A percentile compares a stretch with the other conserved stretches of the same genome.
phyloP scores from a whole-genome alignment of 2,329 filamentous ascomycete species.

The Acephala macrosclerotiorum region DNA sequence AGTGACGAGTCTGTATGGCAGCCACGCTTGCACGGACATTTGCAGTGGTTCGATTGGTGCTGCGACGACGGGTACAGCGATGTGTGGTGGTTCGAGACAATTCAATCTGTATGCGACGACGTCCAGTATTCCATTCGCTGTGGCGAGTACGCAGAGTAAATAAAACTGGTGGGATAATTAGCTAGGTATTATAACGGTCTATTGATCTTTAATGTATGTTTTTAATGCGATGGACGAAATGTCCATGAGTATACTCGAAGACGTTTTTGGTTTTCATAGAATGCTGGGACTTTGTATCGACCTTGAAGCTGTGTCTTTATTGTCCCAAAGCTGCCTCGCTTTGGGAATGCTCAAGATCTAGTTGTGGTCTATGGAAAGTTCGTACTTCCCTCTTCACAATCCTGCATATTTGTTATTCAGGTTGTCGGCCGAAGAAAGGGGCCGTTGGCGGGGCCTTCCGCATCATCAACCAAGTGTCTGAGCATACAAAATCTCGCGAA shows the following conservation, averaged over 20 bases:
- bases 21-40: slow-evolving; percentile 7
- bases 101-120: slow-evolving; percentile 18
- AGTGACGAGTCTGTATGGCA: slow-evolving; percentile 3
- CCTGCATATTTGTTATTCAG: neutral
- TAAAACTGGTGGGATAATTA: neutral
- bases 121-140: neutral
- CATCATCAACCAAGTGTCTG: neutral
- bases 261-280: too few species aligned
- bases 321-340: neutral
- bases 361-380: neutral
- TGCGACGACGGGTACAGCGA: neutral
- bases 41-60: slow-evolving; percentile 7
- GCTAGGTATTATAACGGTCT: too few species aligned
- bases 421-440: neutral
- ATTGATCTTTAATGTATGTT: neutral
- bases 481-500: neutral
- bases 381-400: neutral
- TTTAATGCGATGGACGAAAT: neutral
- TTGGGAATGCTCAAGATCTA: neutral
- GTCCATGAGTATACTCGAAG: too few species aligned
- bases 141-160: neutral
- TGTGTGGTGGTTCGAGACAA: slow-evolving; percentile 9
- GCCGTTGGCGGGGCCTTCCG: neutral
- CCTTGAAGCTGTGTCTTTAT: too few species aligned
- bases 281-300: too few species aligned